These are phyloP conservation scores for Cairneyella variabilis DNA, from an alignment of 495 filamentous ascomycete species.

Conservation along the genomic window DNA sequence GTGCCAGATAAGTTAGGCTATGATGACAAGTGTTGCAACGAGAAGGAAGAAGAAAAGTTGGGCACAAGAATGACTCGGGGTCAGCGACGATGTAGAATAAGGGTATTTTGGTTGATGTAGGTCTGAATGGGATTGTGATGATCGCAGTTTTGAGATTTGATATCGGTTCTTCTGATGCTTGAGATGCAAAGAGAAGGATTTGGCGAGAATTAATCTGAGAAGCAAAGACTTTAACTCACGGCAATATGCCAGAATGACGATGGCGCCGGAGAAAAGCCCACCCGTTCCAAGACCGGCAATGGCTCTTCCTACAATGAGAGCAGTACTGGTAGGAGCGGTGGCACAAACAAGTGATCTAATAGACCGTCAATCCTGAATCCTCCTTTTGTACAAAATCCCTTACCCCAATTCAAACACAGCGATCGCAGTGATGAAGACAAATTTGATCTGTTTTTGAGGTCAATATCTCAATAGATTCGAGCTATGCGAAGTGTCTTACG, in stretches of 20 bases:
- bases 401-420: conserved; percentile 55
- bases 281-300: conserved; percentile 57
- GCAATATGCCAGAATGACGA: conserved; percentile 29
- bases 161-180: too few relatives aligned
- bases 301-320: conserved; percentile 60
- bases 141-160: too few relatives aligned
- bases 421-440: conserved; percentile 45
- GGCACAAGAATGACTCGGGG: too few relatives aligned
- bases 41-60: too few relatives aligned
- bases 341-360: conserved; percentile 56
- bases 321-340: conserved; percentile 51
- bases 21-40: too few relatives aligned
- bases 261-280: conserved; percentile 47
- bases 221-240: conserved; percentile 6
- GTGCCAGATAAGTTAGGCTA: too few relatives aligned
- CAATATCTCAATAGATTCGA: conserved; percentile 25
- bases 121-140: background rate
- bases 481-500: conserved; percentile 23
- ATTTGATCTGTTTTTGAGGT: conserved; percentile 24
- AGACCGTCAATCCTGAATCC: background rate
- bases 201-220: too few relatives aligned
- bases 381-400: conserved; percentile 14
- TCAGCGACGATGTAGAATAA: conserved; percentile 2
- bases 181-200: too few relatives aligned
- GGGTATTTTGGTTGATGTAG: background rate